These are phyloP conservation scores for Yarrowia sp. DNA, from an alignment of 805 yeast genomes.

Conservation along the genomic window DNA sequence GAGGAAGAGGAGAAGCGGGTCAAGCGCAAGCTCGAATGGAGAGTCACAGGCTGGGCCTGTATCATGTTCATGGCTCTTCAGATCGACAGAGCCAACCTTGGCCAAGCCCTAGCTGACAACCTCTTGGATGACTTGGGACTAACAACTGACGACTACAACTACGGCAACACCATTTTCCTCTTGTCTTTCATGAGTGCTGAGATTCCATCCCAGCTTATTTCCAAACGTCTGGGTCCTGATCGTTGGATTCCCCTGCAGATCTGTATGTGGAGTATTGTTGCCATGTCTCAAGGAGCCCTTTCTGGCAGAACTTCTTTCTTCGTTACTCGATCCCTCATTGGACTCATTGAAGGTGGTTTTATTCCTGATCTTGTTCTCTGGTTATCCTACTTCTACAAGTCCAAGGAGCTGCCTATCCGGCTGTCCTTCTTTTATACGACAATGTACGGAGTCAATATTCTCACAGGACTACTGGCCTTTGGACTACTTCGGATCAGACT, in stretches of 20 bases:
- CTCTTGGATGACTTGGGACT: slow-evolving; percentile 50
- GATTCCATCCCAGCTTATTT: slow-evolving; percentile 63
- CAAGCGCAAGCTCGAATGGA: slow-evolving; percentile 51
- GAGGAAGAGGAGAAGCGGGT: slow-evolving; percentile 49
- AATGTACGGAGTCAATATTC: slow-evolving; percentile 46
- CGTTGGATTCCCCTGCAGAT: slow-evolving; percentile 61
- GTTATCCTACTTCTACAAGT: slow-evolving; percentile 63
- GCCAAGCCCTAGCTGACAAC: slow-evolving; percentile 58
- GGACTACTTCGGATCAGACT: slow-evolving; percentile 48
- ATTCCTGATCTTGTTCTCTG: slow-evolving; percentile 62
- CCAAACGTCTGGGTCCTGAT: slow-evolving; percentile 63
- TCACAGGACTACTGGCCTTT: slow-evolving; percentile 49
- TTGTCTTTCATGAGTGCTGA: slow-evolving; percentile 57
- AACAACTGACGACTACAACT: slow-evolving; percentile 56
- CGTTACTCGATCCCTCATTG: slow-evolving; percentile 51
- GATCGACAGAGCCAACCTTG: slow-evolving; percentile 55
- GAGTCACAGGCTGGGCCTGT: slow-evolving; percentile 56
- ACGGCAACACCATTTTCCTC: slow-evolving; percentile 55
- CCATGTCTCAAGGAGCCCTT: slow-evolving; percentile 50
- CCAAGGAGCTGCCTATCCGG: slow-evolving; percentile 55
- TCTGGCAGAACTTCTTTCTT: slow-evolving; percentile 44
- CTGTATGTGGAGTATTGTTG: slow-evolving; percentile 54
- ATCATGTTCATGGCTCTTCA: slow-evolving; percentile 58
- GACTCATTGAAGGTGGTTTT: slow-evolving; percentile 62
- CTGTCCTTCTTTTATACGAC: slow-evolving; percentile 60